Base-by-base conservation (phyloP, 306 rosid species). In the Prinsepia uniflora region DNA sequence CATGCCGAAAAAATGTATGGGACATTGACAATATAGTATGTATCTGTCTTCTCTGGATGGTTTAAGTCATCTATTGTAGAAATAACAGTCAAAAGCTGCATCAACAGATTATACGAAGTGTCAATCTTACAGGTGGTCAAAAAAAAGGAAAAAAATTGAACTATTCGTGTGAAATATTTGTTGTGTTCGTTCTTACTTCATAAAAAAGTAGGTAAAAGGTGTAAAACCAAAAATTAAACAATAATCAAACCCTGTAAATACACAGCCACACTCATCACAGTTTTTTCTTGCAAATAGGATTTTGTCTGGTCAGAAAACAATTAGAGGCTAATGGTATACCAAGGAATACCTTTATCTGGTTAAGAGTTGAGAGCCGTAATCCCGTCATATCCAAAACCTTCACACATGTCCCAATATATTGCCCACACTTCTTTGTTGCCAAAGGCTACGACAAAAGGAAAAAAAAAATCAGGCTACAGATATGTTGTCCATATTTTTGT, bases 381-480 rank as follows among this genome's bases (percentile, higher is more conserved):
- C 97, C 96, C 45, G 99, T 86, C 99, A 94, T 91, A 84, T 94
- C 99, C 81, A 94, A 79, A 66, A 94, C 82, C 81, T 94, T 94
- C 78, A 94, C 71, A 77, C 97, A 89, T 19, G 97, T 87, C 65
- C 97, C 90, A 13, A 91, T 86, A 71, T 82, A 78, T 70, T 88
- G 83, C 48, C 95, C 99, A 22, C 82, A 68, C 70, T 91, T 94
- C 85, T 76, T 76, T 2, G 95, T 77, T 19, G 93, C 88, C 63
- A 80, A 78, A 68, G 99, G 97, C 99, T 94, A 76, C 61, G 78
- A 54, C 47, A 73, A 80, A 72, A 70, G 39, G 30, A 42, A 9
- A 67, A 76, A n/a, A n/a, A 76, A 72, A 63, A 73, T 53, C 56
- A 20, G 65, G 52, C 50, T 6, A 7, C 52, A 44, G 36, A 22